phyloP scores from a whole-genome alignment of 257 asterid species.

The Scutellaria baicalensis region DNA sequence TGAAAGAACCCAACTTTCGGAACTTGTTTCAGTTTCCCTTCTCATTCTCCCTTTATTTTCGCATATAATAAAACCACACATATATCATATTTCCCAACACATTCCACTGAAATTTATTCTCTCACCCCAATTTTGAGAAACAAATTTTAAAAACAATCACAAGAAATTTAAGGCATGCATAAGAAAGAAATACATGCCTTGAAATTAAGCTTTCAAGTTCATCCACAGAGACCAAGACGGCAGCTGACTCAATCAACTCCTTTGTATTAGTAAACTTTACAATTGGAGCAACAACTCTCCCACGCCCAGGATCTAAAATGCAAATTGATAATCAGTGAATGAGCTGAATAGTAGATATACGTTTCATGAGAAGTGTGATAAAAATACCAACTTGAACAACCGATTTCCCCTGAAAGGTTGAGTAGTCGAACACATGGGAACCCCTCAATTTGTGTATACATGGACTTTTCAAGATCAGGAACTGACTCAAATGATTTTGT shows the following conservation, averaged over 20 bases:
- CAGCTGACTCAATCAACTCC: slow-evolving; percentile 50
- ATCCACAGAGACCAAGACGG: slow-evolving; percentile 60
- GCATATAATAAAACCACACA: not conserved
- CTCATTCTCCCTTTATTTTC: not conserved
- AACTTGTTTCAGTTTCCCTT: not conserved
- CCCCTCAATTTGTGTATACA: slow-evolving; percentile 77
- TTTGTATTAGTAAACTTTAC: slow-evolving; percentile 43
- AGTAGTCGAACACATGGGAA: slow-evolving; percentile 96
- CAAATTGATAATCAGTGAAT: slow-evolving; percentile 21
- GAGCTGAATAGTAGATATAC: not conserved
- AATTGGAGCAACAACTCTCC: slow-evolving; percentile 75
- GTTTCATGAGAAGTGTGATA: not conserved
- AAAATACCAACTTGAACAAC: slow-evolving; percentile 81
- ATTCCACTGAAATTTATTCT: not conserved
- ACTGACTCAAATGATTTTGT: slow-evolving; percentile 70
- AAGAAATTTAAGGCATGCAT: not conserved
- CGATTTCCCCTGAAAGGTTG: slow-evolving; percentile 92
- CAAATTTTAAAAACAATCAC: not conserved
- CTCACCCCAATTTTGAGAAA: not conserved
- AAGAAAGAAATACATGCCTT: slow-evolving; percentile 47
- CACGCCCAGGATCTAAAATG: slow-evolving; percentile 80
- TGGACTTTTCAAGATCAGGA: slow-evolving; percentile 93
- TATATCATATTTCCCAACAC: not conserved
- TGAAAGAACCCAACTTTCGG: not conserved
- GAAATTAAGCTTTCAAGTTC: slow-evolving; percentile 66